Conservation (phyloP, 1,284 basidiomycete genomes). For the Ceratobasidium sp. region DNA sequence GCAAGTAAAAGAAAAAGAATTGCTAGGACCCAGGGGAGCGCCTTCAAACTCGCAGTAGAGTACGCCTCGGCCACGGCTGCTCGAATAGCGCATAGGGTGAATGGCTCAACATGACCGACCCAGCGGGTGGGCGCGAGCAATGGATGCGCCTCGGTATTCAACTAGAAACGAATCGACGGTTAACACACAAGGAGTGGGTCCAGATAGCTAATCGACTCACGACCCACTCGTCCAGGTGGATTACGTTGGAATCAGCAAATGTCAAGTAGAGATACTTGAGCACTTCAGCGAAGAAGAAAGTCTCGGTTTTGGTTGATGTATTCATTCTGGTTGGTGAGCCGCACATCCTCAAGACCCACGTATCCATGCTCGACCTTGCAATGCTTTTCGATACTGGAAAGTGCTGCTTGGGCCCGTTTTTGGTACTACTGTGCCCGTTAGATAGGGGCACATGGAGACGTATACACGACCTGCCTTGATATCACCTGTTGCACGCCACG, state of each 20-base stretch:
- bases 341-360: conserved; percentile 17
- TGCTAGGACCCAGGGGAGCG: conserved; percentile 22
- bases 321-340: neutral
- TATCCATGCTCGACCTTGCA: conserved; percentile 27
- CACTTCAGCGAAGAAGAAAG: conserved; percentile 46
- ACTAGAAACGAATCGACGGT: neutral
- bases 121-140: conserved; percentile 27
- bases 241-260: conserved; percentile 72
- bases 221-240: conserved; percentile 73
- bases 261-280: conserved; percentile 63
- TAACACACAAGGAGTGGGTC: neutral
- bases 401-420: conserved; percentile 20
- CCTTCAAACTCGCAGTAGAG: conserved; percentile 9
- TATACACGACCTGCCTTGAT: conserved; percentile 16
- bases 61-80: neutral
- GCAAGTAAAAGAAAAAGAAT: conserved; percentile 32
- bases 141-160: conserved; percentile 42
- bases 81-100: conserved; percentile 5
- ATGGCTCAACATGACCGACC: conserved; percentile 14
- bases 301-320: conserved; percentile 40
- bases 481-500: conserved; percentile 35
- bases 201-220: neutral
- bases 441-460: neutral
- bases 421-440: conserved; percentile 23
- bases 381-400: conserved; percentile 39